Conservation (phyloP, 257 asterid species). For the Solanum paucissectum region DNA sequence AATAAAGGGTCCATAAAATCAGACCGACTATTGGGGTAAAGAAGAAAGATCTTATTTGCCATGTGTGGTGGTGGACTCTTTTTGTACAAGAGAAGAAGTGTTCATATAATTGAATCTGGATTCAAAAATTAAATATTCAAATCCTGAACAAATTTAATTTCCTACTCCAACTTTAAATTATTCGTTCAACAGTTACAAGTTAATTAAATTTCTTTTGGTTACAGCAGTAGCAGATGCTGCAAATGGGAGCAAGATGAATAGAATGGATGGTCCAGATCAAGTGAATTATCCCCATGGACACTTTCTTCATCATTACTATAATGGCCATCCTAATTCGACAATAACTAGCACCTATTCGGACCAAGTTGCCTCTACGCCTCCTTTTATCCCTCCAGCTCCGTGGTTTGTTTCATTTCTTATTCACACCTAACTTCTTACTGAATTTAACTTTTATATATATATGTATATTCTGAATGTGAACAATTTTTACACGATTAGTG, state of each 20-base stretch:
- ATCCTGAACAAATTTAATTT: not conserved
- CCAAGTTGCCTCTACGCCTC: not conserved
- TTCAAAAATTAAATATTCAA: not conserved
- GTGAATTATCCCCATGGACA: not conserved
- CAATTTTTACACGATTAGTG: not conserved
- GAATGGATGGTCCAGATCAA: not conserved
- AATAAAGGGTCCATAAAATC: not conserved
- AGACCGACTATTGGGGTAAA: not conserved
- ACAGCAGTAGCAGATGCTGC: conserved; percentile 12
- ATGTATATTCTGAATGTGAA: not conserved
- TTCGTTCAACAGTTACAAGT: not conserved
- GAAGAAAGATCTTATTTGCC: not conserved
- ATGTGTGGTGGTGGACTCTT: not conserved
- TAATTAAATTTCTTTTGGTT: not conserved
- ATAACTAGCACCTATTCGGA: not conserved
- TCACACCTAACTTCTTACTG: not conserved
- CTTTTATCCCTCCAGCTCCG: not conserved
- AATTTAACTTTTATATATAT: too few species aligned
- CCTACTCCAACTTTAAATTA: not conserved
- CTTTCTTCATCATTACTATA: not conserved
- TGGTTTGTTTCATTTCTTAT: not conserved
- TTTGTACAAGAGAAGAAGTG: not conserved
- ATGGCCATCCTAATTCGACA: not conserved
- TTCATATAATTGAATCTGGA: not conserved
- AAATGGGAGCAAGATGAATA: conserved; percentile 7